Evolutionary conservation across 805 yeast species (phyloP).

Genomic region (Wickerhamomyces xylosicus): DNA sequence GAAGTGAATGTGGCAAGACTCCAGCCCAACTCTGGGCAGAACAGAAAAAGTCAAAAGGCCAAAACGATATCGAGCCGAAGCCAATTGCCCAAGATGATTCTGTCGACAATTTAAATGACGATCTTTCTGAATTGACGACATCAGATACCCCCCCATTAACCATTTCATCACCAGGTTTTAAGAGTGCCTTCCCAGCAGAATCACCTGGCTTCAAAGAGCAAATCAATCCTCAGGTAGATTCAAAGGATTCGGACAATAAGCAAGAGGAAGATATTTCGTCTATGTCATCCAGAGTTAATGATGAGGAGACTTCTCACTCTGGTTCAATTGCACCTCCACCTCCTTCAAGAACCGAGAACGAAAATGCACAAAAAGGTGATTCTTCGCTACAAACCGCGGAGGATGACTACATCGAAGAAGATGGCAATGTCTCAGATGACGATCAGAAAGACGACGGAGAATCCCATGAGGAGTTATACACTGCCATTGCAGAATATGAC

Average conservation of each 20-base stretch:
- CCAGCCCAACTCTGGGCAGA: conserved; percentile 97
- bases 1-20: conserved; percentile 66
- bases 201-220: conserved; percentile 2
- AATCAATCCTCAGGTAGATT: conserved; percentile 2
- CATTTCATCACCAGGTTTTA: conserved; percentile 12
- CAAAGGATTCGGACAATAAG: not conserved
- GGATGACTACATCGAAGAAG: conserved; percentile 7
- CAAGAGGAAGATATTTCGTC: too few species aligned
- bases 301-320: too few species aligned
- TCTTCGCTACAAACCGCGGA: not conserved
- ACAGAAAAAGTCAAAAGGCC: conserved; percentile 45
- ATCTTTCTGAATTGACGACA: conserved; percentile 25
- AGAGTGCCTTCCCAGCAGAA: conserved; percentile 10
- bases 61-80: too few species aligned
- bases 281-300: not conserved
- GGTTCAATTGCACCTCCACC: not conserved
- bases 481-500: conserved; percentile 78
- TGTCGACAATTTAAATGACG: conserved; percentile 15
- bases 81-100: conserved; percentile 13
- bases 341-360: not conserved
- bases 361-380: not conserved
- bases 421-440: conserved; percentile 1
- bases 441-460: conserved; percentile 7
- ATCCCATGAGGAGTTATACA: conserved; percentile 11
- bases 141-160: not conserved